Conservation (phyloP, 2,329 filamentous ascomycete species). For the Neopestalotiopsis sp. region DNA sequence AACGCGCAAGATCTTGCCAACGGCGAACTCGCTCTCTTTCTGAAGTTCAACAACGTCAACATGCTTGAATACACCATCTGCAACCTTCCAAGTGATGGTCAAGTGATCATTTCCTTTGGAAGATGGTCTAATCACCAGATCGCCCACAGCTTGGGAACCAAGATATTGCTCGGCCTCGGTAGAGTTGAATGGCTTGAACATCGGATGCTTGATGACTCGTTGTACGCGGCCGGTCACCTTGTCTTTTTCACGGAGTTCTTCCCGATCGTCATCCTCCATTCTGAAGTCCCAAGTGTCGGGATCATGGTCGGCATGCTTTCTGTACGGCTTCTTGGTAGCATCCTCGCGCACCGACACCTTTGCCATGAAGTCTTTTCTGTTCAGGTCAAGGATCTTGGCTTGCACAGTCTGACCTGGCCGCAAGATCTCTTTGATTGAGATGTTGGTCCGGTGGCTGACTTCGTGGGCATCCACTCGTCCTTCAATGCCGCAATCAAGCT, state of each 20-base stretch:
- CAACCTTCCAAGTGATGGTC: slow-evolving; percentile 97
- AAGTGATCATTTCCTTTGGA: slow-evolving; percentile 96
- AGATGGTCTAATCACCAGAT: slow-evolving; percentile 93
- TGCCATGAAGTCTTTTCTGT: slow-evolving; percentile 83
- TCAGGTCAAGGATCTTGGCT: slow-evolving; percentile 86
- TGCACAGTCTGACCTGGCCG: slow-evolving; percentile 83
- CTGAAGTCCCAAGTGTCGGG: slow-evolving; percentile 86
- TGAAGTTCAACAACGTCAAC: slow-evolving; percentile 96
- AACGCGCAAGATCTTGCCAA: slow-evolving; percentile 85
- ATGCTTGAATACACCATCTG: slow-evolving; percentile 95
- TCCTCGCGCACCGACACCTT: slow-evolving; percentile 87
- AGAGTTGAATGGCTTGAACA: slow-evolving; percentile 93
- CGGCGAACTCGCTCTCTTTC: slow-evolving; percentile 95
- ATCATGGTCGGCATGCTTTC: slow-evolving; percentile 72
- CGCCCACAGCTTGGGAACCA: slow-evolving; percentile 82
- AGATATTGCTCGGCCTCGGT: slow-evolving; percentile 93
- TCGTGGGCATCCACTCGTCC: slow-evolving; percentile 85
- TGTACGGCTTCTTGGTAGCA: slow-evolving; percentile 74
- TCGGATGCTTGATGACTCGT: slow-evolving; percentile 95
- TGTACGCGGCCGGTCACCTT: slow-evolving; percentile 84
- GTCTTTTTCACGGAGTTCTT: slow-evolving; percentile 85
- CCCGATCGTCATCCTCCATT: slow-evolving; percentile 81
- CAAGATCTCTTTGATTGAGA: slow-evolving; percentile 76
- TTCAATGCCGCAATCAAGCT: slow-evolving; percentile 92
- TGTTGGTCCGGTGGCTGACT: slow-evolving; percentile 70